Base-by-base conservation (phyloP, 371 early-diverging fungal species). In the Rhizopus stolonifer region DNA sequence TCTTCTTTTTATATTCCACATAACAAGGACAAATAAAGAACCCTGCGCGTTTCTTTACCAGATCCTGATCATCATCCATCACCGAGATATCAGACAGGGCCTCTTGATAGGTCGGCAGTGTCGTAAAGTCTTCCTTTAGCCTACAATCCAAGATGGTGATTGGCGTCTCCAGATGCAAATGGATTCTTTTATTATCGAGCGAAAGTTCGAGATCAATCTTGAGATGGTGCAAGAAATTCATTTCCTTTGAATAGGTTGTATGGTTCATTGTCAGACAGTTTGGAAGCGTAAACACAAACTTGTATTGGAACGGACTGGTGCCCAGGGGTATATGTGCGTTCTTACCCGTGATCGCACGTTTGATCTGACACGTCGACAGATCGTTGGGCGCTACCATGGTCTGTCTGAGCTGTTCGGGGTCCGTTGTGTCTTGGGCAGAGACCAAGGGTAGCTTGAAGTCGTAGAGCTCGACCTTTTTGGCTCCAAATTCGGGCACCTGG, bases 21-120 rank as follows among this genome's bases (percentile, higher is more conserved):
- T 74, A 74, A 25, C 75, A 74, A 3, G 75, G 75, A 26, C 75
- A 74, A 10, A 69, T 46, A 43, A 74, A 74, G 36, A 74, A 74
- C 0, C 65, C 66, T 6, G 63, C 47, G 0, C 45, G 31, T n/a
- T 56, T 24, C 13, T 61, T 55, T 7, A 54, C 21, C 8, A 51
- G 19, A 0, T 43, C 38, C 8, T 64, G 61, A n/a, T 61, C 48
- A 11, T 72, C 54, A 11, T 59, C 64, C 21, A 62, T 47, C 42
- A 64, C 32, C 4, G 61, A 33, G 5, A 57, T 38, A 44, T 74
- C 67, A 1, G 57, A 34, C 36, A 71, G 32, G 4, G 75, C 54
- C 46, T 68, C 67, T 49, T 69, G 69, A 43, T 77, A 77, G 0
- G 73, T 72, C 15, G 76, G 76, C n/a, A 75, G 46, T 0, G 66